Conservation (phyloP, 208 protist genomes). For the Herpetomonas tarakana region DNA sequence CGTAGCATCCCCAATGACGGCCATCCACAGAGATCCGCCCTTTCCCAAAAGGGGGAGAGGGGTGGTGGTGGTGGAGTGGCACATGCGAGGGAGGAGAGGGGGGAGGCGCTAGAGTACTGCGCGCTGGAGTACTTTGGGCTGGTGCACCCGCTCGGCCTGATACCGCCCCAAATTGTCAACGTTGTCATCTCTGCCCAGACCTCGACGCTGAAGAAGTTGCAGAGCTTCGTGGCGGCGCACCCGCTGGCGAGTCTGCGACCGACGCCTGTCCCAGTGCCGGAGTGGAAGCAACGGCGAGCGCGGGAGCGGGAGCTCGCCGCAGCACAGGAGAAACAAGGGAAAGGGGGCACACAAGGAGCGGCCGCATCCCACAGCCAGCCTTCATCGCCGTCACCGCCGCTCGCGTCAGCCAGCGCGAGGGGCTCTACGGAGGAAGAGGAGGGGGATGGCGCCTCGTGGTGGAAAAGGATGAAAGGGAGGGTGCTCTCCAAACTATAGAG, state of each 20-base stretch:
- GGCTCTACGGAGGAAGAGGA: no score
- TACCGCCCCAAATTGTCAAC: slow-evolving; percentile 62
- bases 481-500: slow-evolving; percentile 11
- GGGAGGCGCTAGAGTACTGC: slow-evolving; percentile 26
- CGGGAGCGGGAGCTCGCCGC: background rate
- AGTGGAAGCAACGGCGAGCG: background rate
- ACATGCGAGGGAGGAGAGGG: background rate
- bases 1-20: background rate
- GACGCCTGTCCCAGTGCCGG: background rate
- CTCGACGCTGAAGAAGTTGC: slow-evolving; percentile 36
- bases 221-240: slow-evolving; percentile 39
- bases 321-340: background rate
- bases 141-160: slow-evolving; percentile 73
- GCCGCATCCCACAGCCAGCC: no score
- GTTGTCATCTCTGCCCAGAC: slow-evolving; percentile 62
- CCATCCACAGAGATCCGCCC: no score
- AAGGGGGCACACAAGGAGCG: background rate
- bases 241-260: slow-evolving; percentile 21
- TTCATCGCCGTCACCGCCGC: no score
- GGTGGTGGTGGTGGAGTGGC: no score
- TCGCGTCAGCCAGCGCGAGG: no score
- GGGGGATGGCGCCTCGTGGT: no score
- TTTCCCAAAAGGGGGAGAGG: no score
- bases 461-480: slow-evolving; percentile 2
- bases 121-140: slow-evolving; percentile 64